Percentiles rank a stretch among this genome's conserved stretches.
Conservation (phyloP, 1,284 basidiomycete genomes). For the Irpex rosettiformis region DNA sequence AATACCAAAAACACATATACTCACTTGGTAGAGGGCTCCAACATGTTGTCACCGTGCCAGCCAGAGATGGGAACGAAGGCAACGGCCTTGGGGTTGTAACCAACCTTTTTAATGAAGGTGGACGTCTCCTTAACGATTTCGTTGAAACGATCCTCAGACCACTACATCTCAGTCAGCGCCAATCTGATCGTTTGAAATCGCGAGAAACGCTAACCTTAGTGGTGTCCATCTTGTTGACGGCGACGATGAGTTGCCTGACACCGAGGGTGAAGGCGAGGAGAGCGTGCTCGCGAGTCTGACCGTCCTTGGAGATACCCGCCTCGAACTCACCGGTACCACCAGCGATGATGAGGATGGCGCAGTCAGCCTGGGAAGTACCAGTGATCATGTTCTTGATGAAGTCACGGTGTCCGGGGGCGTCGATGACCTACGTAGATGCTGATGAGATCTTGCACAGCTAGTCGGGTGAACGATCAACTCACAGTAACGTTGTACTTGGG, state of each 20-base stretch:
- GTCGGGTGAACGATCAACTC: conserved; percentile 29
- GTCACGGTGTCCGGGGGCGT: conserved; percentile 99
- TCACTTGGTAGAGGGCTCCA: conserved; percentile 93
- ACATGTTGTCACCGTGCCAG: conserved; percentile 99
- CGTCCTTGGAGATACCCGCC: conserved; percentile 99
- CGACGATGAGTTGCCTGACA: conserved; percentile 99
- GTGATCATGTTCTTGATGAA: conserved; percentile 99
- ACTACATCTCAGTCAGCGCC: conserved; percentile 44
- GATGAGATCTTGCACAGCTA: conserved; percentile 5
- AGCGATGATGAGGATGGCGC: conserved; percentile 99
- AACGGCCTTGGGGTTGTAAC: conserved; percentile 99
- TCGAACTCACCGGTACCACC: conserved; percentile 99
- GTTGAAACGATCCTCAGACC: conserved; percentile 99
- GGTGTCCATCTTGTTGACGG: conserved; percentile 99
- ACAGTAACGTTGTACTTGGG: conserved; percentile 90
- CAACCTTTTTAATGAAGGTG: conserved; percentile 99
- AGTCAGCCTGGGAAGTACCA: conserved; percentile 99
- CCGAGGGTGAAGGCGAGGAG: conserved; percentile 99
- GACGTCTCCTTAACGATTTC: conserved; percentile 99
- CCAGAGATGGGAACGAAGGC: conserved; percentile 99
- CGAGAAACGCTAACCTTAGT: conserved; percentile 63
- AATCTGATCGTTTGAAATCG: neutral
- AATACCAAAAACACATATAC: conserved; percentile 27
- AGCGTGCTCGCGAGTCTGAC: conserved; percentile 99
- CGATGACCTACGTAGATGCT: conserved; percentile 69